These are phyloP conservation scores for Rhodotorula glutinis DNA, from an alignment of 1,284 basidiomycete species.

Conservation along the genomic window DNA sequence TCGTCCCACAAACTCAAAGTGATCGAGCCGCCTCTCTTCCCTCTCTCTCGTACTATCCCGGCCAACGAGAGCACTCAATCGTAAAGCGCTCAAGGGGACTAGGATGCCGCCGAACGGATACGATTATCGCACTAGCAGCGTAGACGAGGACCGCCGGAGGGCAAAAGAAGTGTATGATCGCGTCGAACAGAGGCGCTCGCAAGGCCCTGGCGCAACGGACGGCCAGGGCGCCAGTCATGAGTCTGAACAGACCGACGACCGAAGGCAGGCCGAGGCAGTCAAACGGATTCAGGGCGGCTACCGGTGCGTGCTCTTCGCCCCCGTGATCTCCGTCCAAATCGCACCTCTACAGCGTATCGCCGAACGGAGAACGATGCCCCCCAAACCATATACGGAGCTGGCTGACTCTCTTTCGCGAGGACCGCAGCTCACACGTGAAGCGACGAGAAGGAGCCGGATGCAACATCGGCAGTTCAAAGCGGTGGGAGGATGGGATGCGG, in stretches of 20 bases:
- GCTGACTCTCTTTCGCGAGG: background rate
- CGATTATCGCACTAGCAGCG: conserved; percentile 21
- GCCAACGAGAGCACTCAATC: too few relatives aligned
- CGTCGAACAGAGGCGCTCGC: background rate
- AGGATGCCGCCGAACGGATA: conserved; percentile 2
- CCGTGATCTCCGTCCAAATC: background rate
- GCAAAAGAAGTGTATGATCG: conserved; percentile 19
- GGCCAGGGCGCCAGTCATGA: background rate
- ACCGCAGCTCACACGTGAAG: conserved; percentile 1
- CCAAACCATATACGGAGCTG: background rate
- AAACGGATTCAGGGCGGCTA: conserved; percentile 35
- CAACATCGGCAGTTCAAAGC: conserved; percentile 36
- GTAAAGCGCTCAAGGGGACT: too few relatives aligned
- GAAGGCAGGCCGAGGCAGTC: conserved; percentile 11
- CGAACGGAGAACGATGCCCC: too few relatives aligned
- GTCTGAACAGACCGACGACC: background rate
- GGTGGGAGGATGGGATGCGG: conserved; percentile 41
- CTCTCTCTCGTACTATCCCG: too few relatives aligned
- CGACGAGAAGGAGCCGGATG: conserved; percentile 19
- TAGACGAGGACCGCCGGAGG: conserved; percentile 21
- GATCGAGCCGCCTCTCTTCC: too few relatives aligned
- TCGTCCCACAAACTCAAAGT: too few relatives aligned
- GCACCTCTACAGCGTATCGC: too few relatives aligned
- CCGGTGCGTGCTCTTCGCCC: conserved; percentile 18
- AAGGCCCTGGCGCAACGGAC: too few relatives aligned